Conservation (phyloP, 75 land plant species). For the Gnetum montanum region DNA sequence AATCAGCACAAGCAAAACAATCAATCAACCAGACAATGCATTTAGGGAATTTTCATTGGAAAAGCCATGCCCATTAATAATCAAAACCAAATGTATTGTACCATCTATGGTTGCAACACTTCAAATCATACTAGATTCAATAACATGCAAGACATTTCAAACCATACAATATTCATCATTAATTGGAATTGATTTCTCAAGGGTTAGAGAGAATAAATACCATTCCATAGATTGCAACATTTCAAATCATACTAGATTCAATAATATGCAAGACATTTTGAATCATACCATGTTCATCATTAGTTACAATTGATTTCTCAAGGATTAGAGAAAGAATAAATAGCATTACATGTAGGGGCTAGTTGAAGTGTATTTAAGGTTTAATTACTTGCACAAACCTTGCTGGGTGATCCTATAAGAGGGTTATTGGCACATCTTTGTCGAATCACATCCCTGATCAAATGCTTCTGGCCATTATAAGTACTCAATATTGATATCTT, state of each 20-base stretch:
- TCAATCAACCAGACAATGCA: background rate
- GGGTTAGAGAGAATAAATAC: background rate
- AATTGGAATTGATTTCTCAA: too few relatives aligned
- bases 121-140: too few relatives aligned
- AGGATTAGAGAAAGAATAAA: too few relatives aligned
- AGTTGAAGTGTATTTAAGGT: too few relatives aligned
- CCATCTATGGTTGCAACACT: too few relatives aligned
- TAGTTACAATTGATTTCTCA: too few relatives aligned
- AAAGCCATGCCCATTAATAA: background rate
- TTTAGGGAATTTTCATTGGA: background rate
- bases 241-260: background rate
- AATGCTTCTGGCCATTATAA: conserved; percentile 95
- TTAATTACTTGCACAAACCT: conserved; percentile 29
- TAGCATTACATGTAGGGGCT: background rate
- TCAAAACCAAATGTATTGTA: background rate
- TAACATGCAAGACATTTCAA: too few relatives aligned
- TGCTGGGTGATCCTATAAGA: conserved; percentile 81
- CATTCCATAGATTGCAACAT: background rate
- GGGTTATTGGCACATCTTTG: conserved; percentile 57
- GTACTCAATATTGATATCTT: conserved; percentile 94
- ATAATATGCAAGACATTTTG: too few relatives aligned
- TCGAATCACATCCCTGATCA: conserved; percentile 91
- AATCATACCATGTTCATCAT: too few relatives aligned
- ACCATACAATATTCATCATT: too few relatives aligned
- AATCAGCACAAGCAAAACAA: background rate